Base-by-base conservation (phyloP, 192 early-diverging fungal genomes). In the Podila clonocystis region DNA sequence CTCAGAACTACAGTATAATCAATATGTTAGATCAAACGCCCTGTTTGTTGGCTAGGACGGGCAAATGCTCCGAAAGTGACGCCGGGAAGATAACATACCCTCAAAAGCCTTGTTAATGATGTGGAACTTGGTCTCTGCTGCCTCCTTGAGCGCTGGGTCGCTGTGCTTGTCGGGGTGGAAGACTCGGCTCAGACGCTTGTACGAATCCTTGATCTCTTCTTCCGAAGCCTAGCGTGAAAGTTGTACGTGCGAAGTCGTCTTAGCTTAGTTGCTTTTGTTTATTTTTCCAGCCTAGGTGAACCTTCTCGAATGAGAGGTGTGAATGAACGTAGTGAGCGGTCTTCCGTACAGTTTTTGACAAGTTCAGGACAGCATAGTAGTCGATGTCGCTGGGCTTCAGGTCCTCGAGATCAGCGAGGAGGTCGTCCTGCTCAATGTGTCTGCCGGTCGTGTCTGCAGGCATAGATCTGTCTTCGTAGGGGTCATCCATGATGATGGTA, bases 111-210 rank as follows among this genome's bases (percentile, higher is more conserved):
- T 89, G 73, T 92, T 89, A 67, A 94, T 94, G n/a, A 75, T 69
- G 62, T 94, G 91, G 69, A 95, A 95, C 68, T 94, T 89, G 4
- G 84, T 85, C 79, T 92, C 92, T 3, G 94, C 94, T 62, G 89
- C 84, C 60, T 88, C 80, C 48, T 89, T 90, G 55, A 83, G 78
- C 62, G 89, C 85, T n/a, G 85, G 85, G 55, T 86, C 75, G 15
- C 79, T 83, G 71, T 94, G 93, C 67, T 92, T 92, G 83, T 95
- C 94, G 5, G 94, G 94, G 65, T 95, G 94, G 80, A 94, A 95
- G 55, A 89, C 78, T 55, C 89, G 87, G 70, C 93, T 94, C 59
- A 94, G 71, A 2, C 87, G 87, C 68, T 88, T 91, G 85, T 94
- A 94, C 33, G 93, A 86, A 28, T 94, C 92, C 75, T 91, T 91